Percentiles rank a stretch among this genome's conserved stretches.
These are phyloP conservation scores for Lactarius sp. DNA, from an alignment of 768 basidiomycete species.

Conservation along the genomic window DNA sequence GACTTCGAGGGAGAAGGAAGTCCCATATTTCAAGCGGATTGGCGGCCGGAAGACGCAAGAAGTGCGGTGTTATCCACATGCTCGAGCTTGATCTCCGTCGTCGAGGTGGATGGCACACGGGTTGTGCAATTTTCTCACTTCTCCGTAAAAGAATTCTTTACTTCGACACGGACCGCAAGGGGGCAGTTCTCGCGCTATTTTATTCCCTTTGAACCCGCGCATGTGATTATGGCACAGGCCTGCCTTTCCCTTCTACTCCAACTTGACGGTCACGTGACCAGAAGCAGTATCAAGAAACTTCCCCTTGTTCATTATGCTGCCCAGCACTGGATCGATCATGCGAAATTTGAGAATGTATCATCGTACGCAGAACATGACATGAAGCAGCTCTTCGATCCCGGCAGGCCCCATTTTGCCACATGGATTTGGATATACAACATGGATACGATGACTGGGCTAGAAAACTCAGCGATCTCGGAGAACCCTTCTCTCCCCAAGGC, in stretches of 20 bases:
- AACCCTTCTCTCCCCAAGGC: too few species aligned
- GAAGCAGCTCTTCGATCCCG: background rate
- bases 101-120: background rate
- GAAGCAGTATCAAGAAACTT: background rate
- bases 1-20: background rate
- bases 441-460: too few species aligned
- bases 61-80: background rate
- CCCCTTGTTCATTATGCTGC: slow-evolving; percentile 7
- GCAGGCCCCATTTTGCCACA: background rate
- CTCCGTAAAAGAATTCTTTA: background rate
- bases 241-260: background rate
- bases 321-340: background rate
- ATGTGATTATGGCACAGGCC: background rate
- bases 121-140: slow-evolving; percentile 10
- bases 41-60: background rate
- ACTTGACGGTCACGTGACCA: background rate
- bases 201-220: background rate
- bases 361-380: background rate
- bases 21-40: background rate
- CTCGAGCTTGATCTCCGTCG: background rate
- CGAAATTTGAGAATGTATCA: background rate
- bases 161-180: background rate
- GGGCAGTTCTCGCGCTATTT: background rate
- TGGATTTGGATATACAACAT: background rate
- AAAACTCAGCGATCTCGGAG: too few species aligned